Percentiles rank a stretch among this genome's conserved stretches.
phyloP scores from a whole-genome alignment of 768 basidiomycete genomes.

The Porpolomopsis calyptriformis region DNA sequence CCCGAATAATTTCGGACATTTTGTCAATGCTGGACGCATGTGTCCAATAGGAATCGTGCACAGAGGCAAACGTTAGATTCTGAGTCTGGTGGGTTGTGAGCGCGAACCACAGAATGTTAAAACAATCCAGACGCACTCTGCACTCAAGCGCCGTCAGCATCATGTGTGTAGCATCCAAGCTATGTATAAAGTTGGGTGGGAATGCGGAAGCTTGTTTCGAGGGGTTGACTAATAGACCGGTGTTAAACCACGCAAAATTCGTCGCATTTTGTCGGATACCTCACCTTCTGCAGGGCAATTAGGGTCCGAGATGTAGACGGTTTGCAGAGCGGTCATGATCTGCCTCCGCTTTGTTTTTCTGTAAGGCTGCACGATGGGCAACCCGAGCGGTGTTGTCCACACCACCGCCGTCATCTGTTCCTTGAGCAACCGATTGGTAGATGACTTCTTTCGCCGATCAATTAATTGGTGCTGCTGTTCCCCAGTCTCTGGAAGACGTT shows the following conservation, averaged over 20 bases:
- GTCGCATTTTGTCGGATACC: conserved; percentile 7
- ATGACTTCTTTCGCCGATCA: conserved; percentile 13
- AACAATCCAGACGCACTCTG: conserved; percentile 35
- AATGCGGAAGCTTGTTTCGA: conserved; percentile 91
- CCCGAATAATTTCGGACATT: conserved; percentile 84
- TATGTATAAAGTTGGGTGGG: conserved; percentile 98
- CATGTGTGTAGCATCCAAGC: conserved; percentile 98
- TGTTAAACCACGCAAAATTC: background rate
- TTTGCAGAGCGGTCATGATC: conserved; percentile 74
- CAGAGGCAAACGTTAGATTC: conserved; percentile 80
- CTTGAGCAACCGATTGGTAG: conserved; percentile 43
- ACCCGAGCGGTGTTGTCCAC: conserved; percentile 92
- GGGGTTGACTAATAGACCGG: conserved; percentile 47
- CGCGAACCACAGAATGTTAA: conserved; percentile 1
- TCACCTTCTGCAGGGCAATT: conserved; percentile 57
- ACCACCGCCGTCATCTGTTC: conserved; percentile 94
- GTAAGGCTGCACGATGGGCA: conserved; percentile 96
- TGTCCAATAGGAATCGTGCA: conserved; percentile 99
- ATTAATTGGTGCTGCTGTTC: conserved; percentile 12
- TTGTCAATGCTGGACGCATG: conserved; percentile 79
- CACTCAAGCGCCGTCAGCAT: conserved; percentile 91
- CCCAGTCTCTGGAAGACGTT: conserved; percentile 43
- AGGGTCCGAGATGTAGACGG: conserved; percentile 85
- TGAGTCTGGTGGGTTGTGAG: conserved; percentile 37
- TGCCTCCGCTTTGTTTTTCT: conserved; percentile 75